A percentile compares a stretch with the other conserved stretches of the same genome.
Conservation (phyloP, 192 early-diverging fungal species). For the Diversispora epigaea region DNA sequence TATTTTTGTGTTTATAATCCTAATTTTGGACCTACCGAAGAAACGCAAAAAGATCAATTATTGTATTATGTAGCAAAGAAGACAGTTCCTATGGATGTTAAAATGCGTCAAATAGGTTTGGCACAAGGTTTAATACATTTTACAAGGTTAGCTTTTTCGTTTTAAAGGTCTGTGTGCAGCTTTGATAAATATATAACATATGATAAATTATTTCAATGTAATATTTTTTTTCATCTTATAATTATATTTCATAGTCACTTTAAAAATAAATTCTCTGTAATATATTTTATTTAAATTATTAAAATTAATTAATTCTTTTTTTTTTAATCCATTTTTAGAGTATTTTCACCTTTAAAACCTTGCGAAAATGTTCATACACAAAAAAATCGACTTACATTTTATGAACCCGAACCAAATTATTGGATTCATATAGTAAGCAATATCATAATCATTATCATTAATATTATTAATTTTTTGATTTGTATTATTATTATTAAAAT, state of each 20-base stretch:
- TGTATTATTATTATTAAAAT: no score
- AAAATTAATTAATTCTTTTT: not conserved
- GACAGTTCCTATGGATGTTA: slow-evolving; percentile 69
- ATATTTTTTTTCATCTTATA: no score
- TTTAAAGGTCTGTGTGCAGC: not conserved
- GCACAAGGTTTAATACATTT: slow-evolving; percentile 73
- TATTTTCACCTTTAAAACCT: slow-evolving; percentile 51
- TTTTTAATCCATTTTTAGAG: slow-evolving; percentile 34
- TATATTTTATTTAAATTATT: not conserved
- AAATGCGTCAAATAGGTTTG: slow-evolving; percentile 73
- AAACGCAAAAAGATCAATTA: slow-evolving; percentile 73
- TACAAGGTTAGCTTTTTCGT: slow-evolving; percentile 46
- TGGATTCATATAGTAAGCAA: slow-evolving; percentile 61
- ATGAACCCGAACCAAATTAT: slow-evolving; percentile 57
- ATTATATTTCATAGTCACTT: not conserved
- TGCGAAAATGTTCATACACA: slow-evolving; percentile 62
- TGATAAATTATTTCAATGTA: no score
- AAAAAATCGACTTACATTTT: slow-evolving; percentile 57
- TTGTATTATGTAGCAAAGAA: slow-evolving; percentile 70
- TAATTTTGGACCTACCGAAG: slow-evolving; percentile 61
- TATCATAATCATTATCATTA: no score
- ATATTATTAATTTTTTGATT: not conserved
- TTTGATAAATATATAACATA: not conserved
- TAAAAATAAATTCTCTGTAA: not conserved
- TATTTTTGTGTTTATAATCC: slow-evolving; percentile 80